A percentile compares a stretch with the other conserved stretches of the same genome.
These are phyloP conservation scores for Aspergillus sp. DNA, from an alignment of 2,329 filamentous ascomycete genomes.

Conservation along the genomic window DNA sequence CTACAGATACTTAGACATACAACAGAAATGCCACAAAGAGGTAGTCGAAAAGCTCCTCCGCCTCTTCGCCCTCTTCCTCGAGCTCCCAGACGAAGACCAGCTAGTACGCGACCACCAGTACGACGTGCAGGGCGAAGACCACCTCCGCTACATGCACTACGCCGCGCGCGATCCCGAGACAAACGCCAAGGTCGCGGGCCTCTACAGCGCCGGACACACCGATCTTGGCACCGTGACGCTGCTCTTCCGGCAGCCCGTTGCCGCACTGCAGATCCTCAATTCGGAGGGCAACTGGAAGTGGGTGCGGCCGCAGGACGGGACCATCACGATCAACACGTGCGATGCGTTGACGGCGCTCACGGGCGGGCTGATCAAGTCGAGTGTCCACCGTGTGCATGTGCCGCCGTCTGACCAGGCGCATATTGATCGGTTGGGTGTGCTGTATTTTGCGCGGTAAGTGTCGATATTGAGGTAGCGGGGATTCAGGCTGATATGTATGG, in stretches of 20 bases:
- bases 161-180: constrained; percentile 50
- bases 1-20: background rate
- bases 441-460: constrained; percentile 48
- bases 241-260: constrained; percentile 59
- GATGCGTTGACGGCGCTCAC: constrained; percentile 52
- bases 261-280: constrained; percentile 57
- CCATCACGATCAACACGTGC: constrained; percentile 53
- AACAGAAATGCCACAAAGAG: constrained; percentile 31
- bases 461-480: background rate
- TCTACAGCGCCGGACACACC: constrained; percentile 54
- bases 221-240: constrained; percentile 58
- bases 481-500: background rate
- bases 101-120: constrained; percentile 58
- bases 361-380: constrained; percentile 51
- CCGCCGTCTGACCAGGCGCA: constrained; percentile 50
- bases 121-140: constrained; percentile 58
- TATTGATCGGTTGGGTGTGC: constrained; percentile 43
- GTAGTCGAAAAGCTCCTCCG: constrained; percentile 49
- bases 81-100: constrained; percentile 59
- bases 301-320: constrained; percentile 50
- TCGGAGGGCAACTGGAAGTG: constrained; percentile 51
- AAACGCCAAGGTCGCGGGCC: constrained; percentile 43
- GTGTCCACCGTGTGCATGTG: constrained; percentile 50
- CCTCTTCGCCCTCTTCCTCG: constrained; percentile 61
- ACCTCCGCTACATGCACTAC: constrained; percentile 64